Base-by-base conservation (phyloP, 495 filamentous ascomycete genomes). In the Darksidea phi region DNA sequence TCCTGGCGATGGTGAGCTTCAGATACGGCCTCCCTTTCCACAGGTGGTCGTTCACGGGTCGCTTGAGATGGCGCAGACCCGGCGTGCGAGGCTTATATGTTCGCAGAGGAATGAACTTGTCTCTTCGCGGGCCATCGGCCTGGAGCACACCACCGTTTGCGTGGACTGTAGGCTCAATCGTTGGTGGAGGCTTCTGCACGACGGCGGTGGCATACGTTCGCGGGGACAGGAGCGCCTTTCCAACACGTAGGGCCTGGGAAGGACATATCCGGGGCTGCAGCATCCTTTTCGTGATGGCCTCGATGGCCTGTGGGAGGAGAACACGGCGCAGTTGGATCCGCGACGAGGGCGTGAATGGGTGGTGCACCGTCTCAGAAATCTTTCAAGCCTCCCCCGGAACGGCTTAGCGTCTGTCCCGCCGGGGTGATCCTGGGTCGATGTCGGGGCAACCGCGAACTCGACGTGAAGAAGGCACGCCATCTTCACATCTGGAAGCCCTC, bases 1-100 rank as follows among this genome's bases (percentile, higher is more conserved):
- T 90, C 75, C 96, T 95, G 38, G 90, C 80, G 66, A 89, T 90
- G 1, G 94, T 98, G 71, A 98, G 80, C 43, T 85, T 85, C 11
- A 87, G 79, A 63, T 86, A 85, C 0, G 95, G 90, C 41, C 91
- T 81, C 47, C 91, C 93, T 78, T 95, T 96, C 87, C 88, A 97
- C 28, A 98, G 79, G 73, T 97, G 95, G 63, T 97, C 94, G 75
- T 96, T 96, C 71, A 97, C 86, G 10, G 94, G 90, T 17, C 94
- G 82, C 60, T 84, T 86, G 55, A 98, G 78, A 81, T 98, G 95
- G 59, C 94, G 87, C 41, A 96, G 70, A 82, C 94, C 95, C 41
- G 94, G 94, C 10, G 95, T 98, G 52, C 90, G 87, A 37, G 94
- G 94, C 74, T 90, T 97, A 71, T 98, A 98, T 38, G 86, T 93